A percentile compares a stretch with the other conserved stretches of the same genome.
Evolutionary conservation across 257 asterid genomes (phyloP).

Genomic region (Coffea eugenioides): DNA sequence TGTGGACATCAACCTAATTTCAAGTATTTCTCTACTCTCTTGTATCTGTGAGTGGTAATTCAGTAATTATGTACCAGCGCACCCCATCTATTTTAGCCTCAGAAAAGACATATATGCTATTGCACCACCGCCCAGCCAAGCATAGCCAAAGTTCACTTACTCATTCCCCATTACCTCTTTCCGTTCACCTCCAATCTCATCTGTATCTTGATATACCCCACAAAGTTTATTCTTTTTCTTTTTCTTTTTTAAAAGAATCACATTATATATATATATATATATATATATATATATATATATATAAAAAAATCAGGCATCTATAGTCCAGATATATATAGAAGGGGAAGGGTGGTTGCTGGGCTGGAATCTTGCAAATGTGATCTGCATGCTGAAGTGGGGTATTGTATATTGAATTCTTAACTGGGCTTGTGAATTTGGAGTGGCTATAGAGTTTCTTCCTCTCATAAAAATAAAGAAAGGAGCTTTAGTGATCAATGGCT

Average conservation of each 20-base stretch:
- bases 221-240: too few relatives aligned
- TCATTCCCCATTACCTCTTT: background rate
- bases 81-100: slow-evolving; percentile 16
- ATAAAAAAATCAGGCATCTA: background rate
- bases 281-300: too few relatives aligned
- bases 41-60: background rate
- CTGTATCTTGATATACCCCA: background rate
- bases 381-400: slow-evolving; percentile 9
- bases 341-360: background rate
- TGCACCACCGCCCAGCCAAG: background rate
- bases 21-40: slow-evolving; percentile 4
- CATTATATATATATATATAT: too few relatives aligned
- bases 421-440: slow-evolving; percentile 5
- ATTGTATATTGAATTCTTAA: slow-evolving; percentile 1
- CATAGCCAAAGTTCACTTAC: background rate
- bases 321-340: background rate
- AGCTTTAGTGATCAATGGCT: slow-evolving; percentile 6
- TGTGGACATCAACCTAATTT: background rate
- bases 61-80: background rate
- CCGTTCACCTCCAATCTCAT: too few relatives aligned
- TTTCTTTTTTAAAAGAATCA: too few relatives aligned
- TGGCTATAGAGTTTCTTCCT: too few relatives aligned
- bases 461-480: background rate
- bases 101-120: slow-evolving; percentile 14
- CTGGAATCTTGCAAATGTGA: slow-evolving; percentile 8